A percentile compares a stretch with the other conserved stretches of the same genome.
These are phyloP conservation scores for Zoysia japonica DNA, from an alignment of 176 grass and related monocot genomes.

Conservation along the genomic window DNA sequence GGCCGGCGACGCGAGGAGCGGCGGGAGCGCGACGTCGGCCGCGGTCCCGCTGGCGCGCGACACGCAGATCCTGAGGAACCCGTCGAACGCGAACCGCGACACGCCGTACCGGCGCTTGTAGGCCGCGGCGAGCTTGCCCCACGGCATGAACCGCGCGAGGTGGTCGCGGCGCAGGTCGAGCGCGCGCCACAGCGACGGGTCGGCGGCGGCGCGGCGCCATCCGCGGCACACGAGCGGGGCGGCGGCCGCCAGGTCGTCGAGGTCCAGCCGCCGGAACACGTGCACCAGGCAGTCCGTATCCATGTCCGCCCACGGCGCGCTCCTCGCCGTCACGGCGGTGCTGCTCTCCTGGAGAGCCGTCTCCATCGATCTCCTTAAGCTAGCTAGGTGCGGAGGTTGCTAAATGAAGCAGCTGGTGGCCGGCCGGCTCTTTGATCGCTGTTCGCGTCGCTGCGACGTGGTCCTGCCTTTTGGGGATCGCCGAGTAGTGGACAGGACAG, in stretches of 20 bases:
- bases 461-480: too few relatives aligned
- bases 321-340: not conserved
- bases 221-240: constrained; percentile 76
- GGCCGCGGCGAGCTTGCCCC: constrained; percentile 45
- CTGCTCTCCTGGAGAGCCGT: too few relatives aligned
- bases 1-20: constrained; percentile 36
- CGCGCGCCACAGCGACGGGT: constrained; percentile 66
- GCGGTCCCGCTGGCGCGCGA: constrained; percentile 21
- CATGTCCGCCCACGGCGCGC: constrained; percentile 60
- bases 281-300: constrained; percentile 67
- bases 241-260: constrained; percentile 57
- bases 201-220: constrained; percentile 61
- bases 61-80: constrained; percentile 56
- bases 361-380: too few relatives aligned
- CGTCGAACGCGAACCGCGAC: constrained; percentile 41
- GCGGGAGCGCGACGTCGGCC: constrained; percentile 49
- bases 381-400: too few relatives aligned
- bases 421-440: too few relatives aligned
- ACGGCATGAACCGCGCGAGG: constrained; percentile 81
- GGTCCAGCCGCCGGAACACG: constrained; percentile 58
- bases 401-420: too few relatives aligned
- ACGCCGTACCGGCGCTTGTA: constrained; percentile 46
- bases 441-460: too few relatives aligned
- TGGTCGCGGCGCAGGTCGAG: constrained; percentile 74
- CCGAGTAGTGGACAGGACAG: not conserved